Evolutionary conservation across 192 early-diverging fungal species (phyloP).

Genomic region (Gaertneriomyces semiglobifer): DNA sequence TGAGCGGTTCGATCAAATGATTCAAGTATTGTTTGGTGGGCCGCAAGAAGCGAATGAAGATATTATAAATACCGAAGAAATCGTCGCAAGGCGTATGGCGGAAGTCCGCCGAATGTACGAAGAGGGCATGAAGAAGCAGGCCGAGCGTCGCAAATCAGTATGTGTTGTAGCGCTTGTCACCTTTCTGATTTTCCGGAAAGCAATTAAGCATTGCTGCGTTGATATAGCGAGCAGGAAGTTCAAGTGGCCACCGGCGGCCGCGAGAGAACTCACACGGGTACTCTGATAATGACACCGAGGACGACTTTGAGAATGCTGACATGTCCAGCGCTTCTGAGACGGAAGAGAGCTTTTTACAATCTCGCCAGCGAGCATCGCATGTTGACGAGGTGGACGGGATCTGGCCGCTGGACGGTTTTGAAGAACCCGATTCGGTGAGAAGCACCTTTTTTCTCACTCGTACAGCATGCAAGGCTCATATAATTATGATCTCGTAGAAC

Average conservation of each 20-base stretch:
- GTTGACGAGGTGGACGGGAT: constrained; percentile 1
- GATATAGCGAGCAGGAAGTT: neutral
- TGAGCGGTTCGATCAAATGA: constrained; percentile 27
- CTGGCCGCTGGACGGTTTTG: neutral
- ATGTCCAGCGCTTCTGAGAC: neutral
- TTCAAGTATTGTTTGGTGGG: constrained; percentile 3
- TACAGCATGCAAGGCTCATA: too few relatives aligned
- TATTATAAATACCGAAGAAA: neutral
- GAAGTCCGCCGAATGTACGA: constrained; percentile 14
- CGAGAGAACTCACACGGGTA: neutral
- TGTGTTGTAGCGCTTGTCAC: neutral
- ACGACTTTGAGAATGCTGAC: neutral
- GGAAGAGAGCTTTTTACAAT: neutral
- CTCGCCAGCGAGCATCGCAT: neutral
- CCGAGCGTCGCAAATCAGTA: neutral
- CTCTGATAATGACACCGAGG: neutral
- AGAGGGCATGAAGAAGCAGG: constrained; percentile 24
- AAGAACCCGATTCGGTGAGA: constrained; percentile 6
- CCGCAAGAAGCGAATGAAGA: constrained; percentile 1
- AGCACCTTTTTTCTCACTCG: neutral
- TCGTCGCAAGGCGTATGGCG: constrained; percentile 7
- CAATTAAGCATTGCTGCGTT: neutral
- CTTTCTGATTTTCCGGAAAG: too few relatives aligned
- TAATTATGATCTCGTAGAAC: neutral
- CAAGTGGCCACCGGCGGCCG: neutral